Percentiles rank a stretch among this genome's conserved stretches.
Evolutionary conservation across 352 stramenopile species (phyloP).

Genomic region (Pythium vanterpoolii): DNA sequence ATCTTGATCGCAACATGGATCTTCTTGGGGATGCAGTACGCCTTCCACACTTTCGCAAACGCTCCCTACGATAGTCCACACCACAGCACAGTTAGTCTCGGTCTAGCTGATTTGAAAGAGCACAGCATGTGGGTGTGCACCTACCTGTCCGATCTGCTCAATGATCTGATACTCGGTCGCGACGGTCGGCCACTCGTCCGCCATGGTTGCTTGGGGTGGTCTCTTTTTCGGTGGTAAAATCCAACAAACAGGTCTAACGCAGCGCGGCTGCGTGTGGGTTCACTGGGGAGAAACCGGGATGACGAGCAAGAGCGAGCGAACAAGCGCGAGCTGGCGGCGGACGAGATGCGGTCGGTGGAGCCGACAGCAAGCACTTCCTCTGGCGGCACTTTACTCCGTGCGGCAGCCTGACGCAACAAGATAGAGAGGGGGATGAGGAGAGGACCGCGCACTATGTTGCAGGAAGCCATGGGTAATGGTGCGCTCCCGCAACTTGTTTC

Average conservation of each 20-base stretch:
- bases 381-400: conserved; percentile 22
- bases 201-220: conserved; percentile 45
- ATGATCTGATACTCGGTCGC: conserved; percentile 88
- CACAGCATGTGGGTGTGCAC: not conserved
- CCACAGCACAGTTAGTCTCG: not conserved
- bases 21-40: conserved; percentile 87
- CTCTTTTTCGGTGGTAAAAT: not conserved
- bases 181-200: conserved; percentile 82
- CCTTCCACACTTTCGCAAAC: conserved; percentile 98
- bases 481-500: too few relatives aligned
- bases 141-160: conserved; percentile 86
- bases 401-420: conserved; percentile 21
- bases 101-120: not conserved
- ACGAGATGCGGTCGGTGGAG: not conserved
- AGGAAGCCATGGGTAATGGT: conserved; percentile 11
- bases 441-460: conserved; percentile 16
- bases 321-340: not conserved
- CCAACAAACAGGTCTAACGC: not conserved
- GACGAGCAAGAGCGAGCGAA: not conserved
- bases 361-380: conserved; percentile 3
- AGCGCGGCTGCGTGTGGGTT: not conserved
- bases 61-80: conserved; percentile 86
- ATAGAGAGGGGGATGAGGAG: not conserved
- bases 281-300: not conserved
- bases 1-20: conserved; percentile 97